These are phyloP conservation scores for Plenodomus lindquistii DNA, from an alignment of 2,329 filamentous ascomycete species.

Conservation along the genomic window DNA sequence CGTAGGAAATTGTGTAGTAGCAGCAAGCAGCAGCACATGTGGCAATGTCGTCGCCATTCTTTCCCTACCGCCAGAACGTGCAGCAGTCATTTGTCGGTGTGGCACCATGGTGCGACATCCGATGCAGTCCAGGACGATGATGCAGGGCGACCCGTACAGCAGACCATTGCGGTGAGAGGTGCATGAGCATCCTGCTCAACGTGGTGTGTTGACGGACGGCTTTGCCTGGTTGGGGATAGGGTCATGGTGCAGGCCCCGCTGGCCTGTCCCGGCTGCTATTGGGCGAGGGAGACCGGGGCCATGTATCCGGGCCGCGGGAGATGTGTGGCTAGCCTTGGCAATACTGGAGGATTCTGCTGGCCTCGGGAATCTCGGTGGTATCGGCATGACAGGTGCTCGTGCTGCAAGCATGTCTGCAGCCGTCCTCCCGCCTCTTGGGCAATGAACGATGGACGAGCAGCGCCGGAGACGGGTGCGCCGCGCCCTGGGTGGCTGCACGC, in stretches of 20 bases:
- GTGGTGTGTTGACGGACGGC: neutral
- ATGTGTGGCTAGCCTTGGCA: neutral
- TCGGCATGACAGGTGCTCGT: no score
- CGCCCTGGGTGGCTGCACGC: no score
- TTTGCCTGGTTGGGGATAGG: neutral
- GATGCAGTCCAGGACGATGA: no score
- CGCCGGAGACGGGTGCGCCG: neutral
- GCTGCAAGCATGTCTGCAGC: neutral
- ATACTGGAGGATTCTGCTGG: constrained; percentile 6
- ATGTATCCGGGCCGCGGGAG: neutral
- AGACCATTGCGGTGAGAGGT: neutral
- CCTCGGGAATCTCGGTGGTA: constrained; percentile 9
- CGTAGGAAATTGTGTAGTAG: neutral
- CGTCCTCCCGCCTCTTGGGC: neutral
- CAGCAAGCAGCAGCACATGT: constrained; percentile 3
- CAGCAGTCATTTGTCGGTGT: neutral
- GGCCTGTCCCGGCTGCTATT: neutral
- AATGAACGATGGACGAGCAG: no score
- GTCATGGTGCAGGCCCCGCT: neutral
- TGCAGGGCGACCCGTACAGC: neutral
- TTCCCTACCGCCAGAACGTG: neutral
- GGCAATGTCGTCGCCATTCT: constrained; percentile 1
- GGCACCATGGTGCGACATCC: neutral
- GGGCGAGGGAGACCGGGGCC: neutral
- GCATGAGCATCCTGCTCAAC: neutral